Evolutionary conservation across 2,329 filamentous ascomycete species (phyloP).

Genomic region (Sporothrix phasma): DNA sequence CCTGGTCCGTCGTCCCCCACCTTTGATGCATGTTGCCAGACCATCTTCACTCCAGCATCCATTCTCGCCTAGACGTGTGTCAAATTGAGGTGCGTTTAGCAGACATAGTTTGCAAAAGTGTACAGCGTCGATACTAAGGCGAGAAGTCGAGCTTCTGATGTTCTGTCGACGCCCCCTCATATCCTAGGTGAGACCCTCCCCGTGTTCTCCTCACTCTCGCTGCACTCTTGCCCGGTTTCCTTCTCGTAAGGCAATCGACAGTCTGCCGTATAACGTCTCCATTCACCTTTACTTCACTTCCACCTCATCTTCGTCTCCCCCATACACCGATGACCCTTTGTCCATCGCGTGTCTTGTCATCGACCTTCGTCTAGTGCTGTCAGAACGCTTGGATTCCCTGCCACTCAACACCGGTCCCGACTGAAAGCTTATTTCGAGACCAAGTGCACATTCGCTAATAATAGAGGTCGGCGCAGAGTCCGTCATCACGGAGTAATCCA

Average conservation of each 20-base stretch:
- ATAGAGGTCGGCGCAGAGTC: not conserved
- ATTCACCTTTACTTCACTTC: not conserved
- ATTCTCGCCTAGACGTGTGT: not conserved
- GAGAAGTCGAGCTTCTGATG: not conserved
- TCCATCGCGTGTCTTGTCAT: not conserved
- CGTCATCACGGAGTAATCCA: not conserved
- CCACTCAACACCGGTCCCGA: not conserved
- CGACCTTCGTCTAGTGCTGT: not conserved
- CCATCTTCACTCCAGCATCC: not conserved
- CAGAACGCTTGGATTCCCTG: not conserved
- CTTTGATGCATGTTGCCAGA: not conserved
- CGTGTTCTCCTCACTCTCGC: not conserved
- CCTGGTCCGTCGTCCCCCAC: not conserved
- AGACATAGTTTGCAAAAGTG: not conserved
- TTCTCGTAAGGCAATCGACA: not conserved
- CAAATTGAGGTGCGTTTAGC: no score
- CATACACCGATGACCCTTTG: not conserved
- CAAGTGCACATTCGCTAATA: not conserved
- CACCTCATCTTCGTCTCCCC: not conserved
- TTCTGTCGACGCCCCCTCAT: not conserved
- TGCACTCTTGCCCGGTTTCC: not conserved
- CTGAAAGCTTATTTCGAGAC: conserved; percentile 5
- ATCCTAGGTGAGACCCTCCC: not conserved
- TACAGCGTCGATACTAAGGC: not conserved
- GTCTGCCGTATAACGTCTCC: not conserved